Conservation (phyloP, 495 filamentous ascomycete species). For the Talaromyces adpressus region DNA sequence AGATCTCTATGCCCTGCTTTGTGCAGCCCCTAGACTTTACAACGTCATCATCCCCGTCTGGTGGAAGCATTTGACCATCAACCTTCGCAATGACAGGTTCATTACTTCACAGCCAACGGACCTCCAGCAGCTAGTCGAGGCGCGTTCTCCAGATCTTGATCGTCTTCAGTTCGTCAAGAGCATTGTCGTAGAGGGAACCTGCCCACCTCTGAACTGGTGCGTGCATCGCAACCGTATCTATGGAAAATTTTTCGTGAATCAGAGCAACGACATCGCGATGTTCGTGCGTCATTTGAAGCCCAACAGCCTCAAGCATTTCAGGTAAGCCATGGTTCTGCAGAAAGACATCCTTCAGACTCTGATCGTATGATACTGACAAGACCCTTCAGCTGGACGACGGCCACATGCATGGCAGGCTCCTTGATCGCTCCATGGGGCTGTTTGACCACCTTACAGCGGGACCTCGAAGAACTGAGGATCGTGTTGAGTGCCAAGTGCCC, state of each 20-base stretch:
- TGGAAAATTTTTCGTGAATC: not conserved
- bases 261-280: not conserved
- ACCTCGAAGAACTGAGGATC: not conserved
- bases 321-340: not conserved
- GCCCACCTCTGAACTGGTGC: not conserved
- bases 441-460: not conserved
- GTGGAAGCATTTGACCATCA: not conserved
- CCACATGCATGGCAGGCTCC: not conserved
- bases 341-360: not conserved
- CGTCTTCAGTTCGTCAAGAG: not conserved
- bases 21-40: not conserved
- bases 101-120: not conserved
- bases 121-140: not conserved
- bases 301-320: not conserved
- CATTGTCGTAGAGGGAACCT: not conserved
- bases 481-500: not conserved
- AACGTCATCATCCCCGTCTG: not conserved
- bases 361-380: not conserved
- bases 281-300: not conserved
- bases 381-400: not conserved
- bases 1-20: not conserved
- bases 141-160: not conserved
- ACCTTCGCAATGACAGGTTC: not conserved
- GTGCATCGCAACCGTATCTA: not conserved
- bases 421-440: not conserved